Evolutionary conservation across 495 filamentous ascomycete species (phyloP), one percentile per base, ranked within the genome.

Genomic region (Cercophora sp.): DNA sequence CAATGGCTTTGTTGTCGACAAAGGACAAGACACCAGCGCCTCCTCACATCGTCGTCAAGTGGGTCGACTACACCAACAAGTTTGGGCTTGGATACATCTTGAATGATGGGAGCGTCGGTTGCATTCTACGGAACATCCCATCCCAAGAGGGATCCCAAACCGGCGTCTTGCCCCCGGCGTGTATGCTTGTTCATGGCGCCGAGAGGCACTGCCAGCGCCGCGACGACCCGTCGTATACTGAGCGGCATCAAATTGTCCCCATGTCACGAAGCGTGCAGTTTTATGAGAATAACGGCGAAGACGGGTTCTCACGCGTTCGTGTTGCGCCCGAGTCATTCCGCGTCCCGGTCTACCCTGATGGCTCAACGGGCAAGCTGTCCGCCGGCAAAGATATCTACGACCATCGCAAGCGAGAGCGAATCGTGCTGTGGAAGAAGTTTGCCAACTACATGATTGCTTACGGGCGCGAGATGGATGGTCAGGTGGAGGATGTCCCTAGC

Each of bases 1-100:
- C 77, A 8, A 78, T 75, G 68, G 75, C 74, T 1, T 66, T 79
- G 18, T 53, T 76, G 4, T 69, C 70, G 1, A 47, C 71, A 8
- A 70, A 72, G 55, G 60, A 66, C 22, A 64, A 64, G 27, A 63
- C 69, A 3, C 69, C 72, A 20, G 53, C 73, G 0, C 65, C 67
- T 15, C 76, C 77, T 5, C 73, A 75, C 25, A 74, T 85, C 24
- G 87, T 95, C 19, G 85, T 90, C 19, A 93, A 92, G 63, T 95
- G 89, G 89, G 89, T 95, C n/a, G 89, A 95, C 59, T 95, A 93
- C 58, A 90, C 89, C 22, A 93, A 93, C 66, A 88, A 89, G 57
- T 91, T 90, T 60, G 89, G 89, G 1, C 77, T 92, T 32, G 89
- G 89, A 4, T 95, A 94, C 56, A 87, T 91, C 32, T 68, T 95